phyloP scores from a whole-genome alignment of 1,139 yeast genomes.

The Zygosaccharomyces pseudobailii region DNA sequence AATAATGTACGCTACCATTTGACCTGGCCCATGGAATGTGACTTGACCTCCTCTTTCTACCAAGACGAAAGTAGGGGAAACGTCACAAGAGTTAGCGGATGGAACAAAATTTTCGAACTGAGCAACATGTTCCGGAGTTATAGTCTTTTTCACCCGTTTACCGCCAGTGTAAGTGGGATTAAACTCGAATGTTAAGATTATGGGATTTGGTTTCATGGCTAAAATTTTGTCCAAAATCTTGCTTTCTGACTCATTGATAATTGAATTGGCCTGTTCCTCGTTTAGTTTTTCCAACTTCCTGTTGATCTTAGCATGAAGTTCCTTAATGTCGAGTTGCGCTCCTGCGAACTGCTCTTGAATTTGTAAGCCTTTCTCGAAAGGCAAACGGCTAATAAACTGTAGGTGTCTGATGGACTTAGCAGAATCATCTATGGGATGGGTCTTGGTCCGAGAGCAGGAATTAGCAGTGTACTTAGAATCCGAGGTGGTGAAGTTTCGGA shows the following conservation, averaged over 20 bases:
- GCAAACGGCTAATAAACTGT: slow-evolving; percentile 49
- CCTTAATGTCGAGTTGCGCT: slow-evolving; percentile 59
- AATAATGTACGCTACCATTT: slow-evolving; percentile 78
- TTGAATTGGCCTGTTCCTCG: slow-evolving; percentile 41
- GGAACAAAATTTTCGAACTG: slow-evolving; percentile 27
- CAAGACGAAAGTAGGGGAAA: slow-evolving; percentile 50
- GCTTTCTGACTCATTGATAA: slow-evolving; percentile 43
- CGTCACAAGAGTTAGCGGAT: slow-evolving; percentile 35
- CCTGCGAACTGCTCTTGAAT: slow-evolving; percentile 61
- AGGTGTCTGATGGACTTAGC: slow-evolving; percentile 51
- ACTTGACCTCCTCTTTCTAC: slow-evolving; percentile 94
- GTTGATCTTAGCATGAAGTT: slow-evolving; percentile 46
- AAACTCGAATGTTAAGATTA: slow-evolving; percentile 74
- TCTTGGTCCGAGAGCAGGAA: slow-evolving; percentile 8
- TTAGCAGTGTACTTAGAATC: background rate
- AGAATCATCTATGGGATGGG: slow-evolving; percentile 30
- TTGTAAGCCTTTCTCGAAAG: slow-evolving; percentile 54
- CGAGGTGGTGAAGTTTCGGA: background rate
- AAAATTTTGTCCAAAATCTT: slow-evolving; percentile 42
- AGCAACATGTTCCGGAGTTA: slow-evolving; percentile 36
- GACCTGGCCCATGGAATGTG: slow-evolving; percentile 97
- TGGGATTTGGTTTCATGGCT: slow-evolving; percentile 55
- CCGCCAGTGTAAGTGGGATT: slow-evolving; percentile 88
- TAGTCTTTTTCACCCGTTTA: slow-evolving; percentile 58
- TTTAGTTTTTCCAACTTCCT: slow-evolving; percentile 39